Evolutionary conservation across 31 red algal genomes (phyloP), one percentile per base, ranked within the genome.

Genomic region (Bonnemaisonia californica): DNA sequence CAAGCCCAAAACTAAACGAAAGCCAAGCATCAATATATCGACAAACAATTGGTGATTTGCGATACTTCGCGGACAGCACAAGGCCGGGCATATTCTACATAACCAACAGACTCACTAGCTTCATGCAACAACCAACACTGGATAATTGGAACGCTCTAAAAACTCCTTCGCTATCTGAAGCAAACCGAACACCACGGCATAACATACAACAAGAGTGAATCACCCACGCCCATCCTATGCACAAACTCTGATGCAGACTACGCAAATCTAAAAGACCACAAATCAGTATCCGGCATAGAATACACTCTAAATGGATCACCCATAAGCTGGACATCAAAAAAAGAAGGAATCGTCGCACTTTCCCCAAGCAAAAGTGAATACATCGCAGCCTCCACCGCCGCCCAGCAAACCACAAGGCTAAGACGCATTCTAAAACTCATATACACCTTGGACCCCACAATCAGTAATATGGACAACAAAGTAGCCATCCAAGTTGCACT

Each of bases 211-310:
- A 12, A 32, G 18, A 21, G 2, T 1, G 9, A 32, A 18, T 2
- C 19, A 41, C 18, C 34, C 16, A 26, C 41, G 13, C 38, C 33
- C 32, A 3, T 23, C 18, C 36, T 81, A 8, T 48, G 9, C 1
- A 55, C 41, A 18, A 68, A 81, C 35, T 54, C 38, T 12, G 77
- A 81, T 30, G 60, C 77, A 8, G 77, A 81, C 61, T 81, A 42
- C 62, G 77, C 77, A 8, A 81, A 67, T 69, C 22, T 7, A 16
- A 45, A 69, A 41, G 61, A 69, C 22, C 35, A 22, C 9, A 81
- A 81, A 42, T 67, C 77, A 24, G 11, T 47, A 3, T 28, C 77
- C 4, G 77, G 62, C 3, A 81, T 65, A 13, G 2, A 56, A 11
- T 41, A 81, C 62, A 47, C 24, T n/a, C 3, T 23, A n/a, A 11